Percentiles rank a stretch among this genome's conserved stretches.
Conservation (phyloP, 2,329 filamentous ascomycete species). For the Verticillium zaregamsianum region DNA sequence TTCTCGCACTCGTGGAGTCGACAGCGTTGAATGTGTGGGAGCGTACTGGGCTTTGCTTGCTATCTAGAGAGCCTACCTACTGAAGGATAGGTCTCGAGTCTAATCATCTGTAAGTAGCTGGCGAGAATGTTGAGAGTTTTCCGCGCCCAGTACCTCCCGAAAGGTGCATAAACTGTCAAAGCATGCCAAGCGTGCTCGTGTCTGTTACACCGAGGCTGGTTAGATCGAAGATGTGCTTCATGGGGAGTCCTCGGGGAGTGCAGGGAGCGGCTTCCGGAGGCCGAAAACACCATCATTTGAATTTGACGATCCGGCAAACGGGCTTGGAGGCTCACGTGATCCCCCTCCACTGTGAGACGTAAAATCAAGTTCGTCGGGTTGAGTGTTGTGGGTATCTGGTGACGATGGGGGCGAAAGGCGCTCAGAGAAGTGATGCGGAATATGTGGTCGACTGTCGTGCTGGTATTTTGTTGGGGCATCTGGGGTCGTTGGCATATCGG, state of each 20-base stretch:
- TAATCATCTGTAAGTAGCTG: background rate
- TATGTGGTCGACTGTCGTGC: background rate
- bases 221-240: background rate
- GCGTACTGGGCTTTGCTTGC: background rate
- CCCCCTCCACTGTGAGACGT: background rate
- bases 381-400: background rate
- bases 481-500: background rate
- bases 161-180: background rate
- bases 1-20: background rate
- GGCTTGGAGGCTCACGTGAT: background rate
- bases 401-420: background rate
- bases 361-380: background rate
- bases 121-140: background rate
- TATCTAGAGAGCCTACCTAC: background rate
- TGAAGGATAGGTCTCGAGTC: background rate
- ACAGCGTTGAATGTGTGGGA: background rate
- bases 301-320: background rate
- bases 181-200: background rate
- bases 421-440: background rate
- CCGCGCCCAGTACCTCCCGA: background rate
- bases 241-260: constrained; percentile 31
- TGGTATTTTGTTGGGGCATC: background rate
- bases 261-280: constrained; percentile 38
- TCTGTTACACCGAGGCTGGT: background rate
- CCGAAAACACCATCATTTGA: background rate